Evolutionary conservation across 495 filamentous ascomycete species (phyloP), one percentile per base, ranked within the genome.

Genomic region (Podospora pseudocomata): DNA sequence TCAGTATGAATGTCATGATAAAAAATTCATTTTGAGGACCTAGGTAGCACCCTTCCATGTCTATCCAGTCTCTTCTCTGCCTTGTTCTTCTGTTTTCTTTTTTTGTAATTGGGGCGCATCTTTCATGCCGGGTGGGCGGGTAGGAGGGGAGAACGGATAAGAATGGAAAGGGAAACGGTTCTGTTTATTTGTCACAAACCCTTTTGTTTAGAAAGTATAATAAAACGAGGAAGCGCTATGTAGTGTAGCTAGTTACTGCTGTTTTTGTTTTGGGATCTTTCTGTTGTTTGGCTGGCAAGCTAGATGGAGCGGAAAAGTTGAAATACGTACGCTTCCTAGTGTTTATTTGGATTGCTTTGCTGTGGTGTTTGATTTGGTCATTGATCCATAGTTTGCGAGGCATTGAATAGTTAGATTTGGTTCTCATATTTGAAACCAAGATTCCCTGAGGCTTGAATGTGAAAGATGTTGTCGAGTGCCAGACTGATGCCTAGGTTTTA

Each of bases 31-130:
- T 49, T 49, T 49, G 13, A 19, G 61, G 18, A 44, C 28, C 54
- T 30, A 66, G 57, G 23, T 20, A 53, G 32, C 44, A 19, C 39
- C 39, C 49, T 19, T 19, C 34, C 39, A 65, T 65, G 23, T 54
- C 64, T 58, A 64, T 68, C 39, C 39, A 11, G 39, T 49, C 39
- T 49, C 39, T 49, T 49, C 39, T 49, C 39, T 49, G 39, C 39
- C 39, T 0, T 49, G 39, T 49, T 49, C 39, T 49, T 49, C 30
- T 32, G 30, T 49, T 16, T 49, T 49, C 9, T 49, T 49, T 49
- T 49, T 16, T 49, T 49, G 39, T 49, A 49, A 49, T 49, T 49
- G 39, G 39, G 39, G 39, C 39, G 39, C 39, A 49, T 49, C 39
- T 49, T 49, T 49, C 39, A 49, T 49, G 39, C 39, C 9, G 39